Percentiles rank a stretch among this genome's conserved stretches.
Evolutionary conservation across 1,284 basidiomycete species (phyloP).

Genomic region (Cutaneotrichosporon sp.): DNA sequence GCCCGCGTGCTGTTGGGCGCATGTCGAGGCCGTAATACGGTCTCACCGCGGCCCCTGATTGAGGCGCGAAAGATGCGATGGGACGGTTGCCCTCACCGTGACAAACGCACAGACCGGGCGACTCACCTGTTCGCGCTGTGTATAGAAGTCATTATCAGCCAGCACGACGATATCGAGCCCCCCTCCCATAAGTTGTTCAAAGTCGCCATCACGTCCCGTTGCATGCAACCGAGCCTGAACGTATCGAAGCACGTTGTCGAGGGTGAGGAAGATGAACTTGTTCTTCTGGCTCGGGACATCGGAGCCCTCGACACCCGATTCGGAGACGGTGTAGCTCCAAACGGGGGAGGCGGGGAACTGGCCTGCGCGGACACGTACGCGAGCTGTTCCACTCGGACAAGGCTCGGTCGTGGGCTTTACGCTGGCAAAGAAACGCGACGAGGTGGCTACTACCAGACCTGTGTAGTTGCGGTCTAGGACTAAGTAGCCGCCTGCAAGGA

Average conservation of each 20-base stretch:
- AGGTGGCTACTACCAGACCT: constrained; percentile 84
- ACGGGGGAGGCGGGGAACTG: constrained; percentile 70
- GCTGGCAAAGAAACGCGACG: constrained; percentile 84
- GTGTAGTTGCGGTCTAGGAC: constrained; percentile 80
- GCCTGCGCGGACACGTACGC: constrained; percentile 77
- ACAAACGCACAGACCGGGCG: not conserved
- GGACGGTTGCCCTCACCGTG: constrained; percentile 8
- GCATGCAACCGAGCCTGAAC: constrained; percentile 57
- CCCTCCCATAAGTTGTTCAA: constrained; percentile 42
- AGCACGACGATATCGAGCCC: constrained; percentile 72
- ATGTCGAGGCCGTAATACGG: too few relatives aligned
- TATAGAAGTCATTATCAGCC: constrained; percentile 98
- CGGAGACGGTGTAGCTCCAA: constrained; percentile 68
- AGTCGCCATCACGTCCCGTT: constrained; percentile 56
- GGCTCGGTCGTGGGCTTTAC: constrained; percentile 29
- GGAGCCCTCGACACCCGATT: constrained; percentile 18
- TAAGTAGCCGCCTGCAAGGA: constrained; percentile 90
- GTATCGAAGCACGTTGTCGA: constrained; percentile 72
- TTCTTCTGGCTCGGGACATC: constrained; percentile 58
- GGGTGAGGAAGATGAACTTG: constrained; percentile 86
- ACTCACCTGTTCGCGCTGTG: constrained; percentile 77
- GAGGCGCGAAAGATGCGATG: constrained; percentile 16
- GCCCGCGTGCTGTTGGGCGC: too few relatives aligned
- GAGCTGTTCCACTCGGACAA: not conserved
- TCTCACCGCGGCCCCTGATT: too few relatives aligned